Percentiles rank a stretch among this genome's conserved stretches.
Evolutionary conservation across 768 basidiomycete genomes (phyloP).

Genomic region (Boletus pseudo-olivaceus): DNA sequence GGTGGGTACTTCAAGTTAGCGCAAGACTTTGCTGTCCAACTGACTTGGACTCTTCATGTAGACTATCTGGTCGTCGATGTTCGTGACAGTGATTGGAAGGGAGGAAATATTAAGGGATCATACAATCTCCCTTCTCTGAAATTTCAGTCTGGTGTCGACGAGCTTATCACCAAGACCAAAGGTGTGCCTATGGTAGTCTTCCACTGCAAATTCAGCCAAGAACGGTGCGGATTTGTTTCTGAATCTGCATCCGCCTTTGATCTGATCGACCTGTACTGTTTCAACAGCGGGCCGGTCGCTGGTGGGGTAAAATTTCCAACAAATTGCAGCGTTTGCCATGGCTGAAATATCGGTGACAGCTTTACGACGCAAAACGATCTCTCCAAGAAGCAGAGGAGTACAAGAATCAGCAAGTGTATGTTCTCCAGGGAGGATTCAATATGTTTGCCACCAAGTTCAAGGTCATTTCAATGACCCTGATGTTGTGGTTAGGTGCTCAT

Average conservation of each 20-base stretch:
- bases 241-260: background rate
- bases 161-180: slow-evolving; percentile 58
- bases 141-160: slow-evolving; percentile 56
- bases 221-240: slow-evolving; percentile 47
- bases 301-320: slow-evolving; percentile 49
- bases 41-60: slow-evolving; percentile 1
- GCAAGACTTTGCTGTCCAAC: background rate
- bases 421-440: slow-evolving; percentile 71
- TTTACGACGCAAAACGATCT: slow-evolving; percentile 63
- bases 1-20: slow-evolving; percentile 14
- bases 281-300: slow-evolving; percentile 68
- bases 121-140: slow-evolving; percentile 58
- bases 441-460: slow-evolving; percentile 69
- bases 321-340: background rate
- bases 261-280: slow-evolving; percentile 5
- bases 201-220: slow-evolving; percentile 76
- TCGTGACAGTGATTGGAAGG: slow-evolving; percentile 75
- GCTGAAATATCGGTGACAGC: slow-evolving; percentile 35
- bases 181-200: slow-evolving; percentile 65
- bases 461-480: slow-evolving; percentile 31
- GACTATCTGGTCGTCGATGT: slow-evolving; percentile 82
- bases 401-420: slow-evolving; percentile 52
- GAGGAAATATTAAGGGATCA: slow-evolving; percentile 73
- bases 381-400: slow-evolving; percentile 40
- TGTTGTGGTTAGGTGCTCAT: background rate